A percentile compares a stretch with the other conserved stretches of the same genome.
phyloP scores from a whole-genome alignment of 345 rosid genomes.

The Heritiera fomes region DNA sequence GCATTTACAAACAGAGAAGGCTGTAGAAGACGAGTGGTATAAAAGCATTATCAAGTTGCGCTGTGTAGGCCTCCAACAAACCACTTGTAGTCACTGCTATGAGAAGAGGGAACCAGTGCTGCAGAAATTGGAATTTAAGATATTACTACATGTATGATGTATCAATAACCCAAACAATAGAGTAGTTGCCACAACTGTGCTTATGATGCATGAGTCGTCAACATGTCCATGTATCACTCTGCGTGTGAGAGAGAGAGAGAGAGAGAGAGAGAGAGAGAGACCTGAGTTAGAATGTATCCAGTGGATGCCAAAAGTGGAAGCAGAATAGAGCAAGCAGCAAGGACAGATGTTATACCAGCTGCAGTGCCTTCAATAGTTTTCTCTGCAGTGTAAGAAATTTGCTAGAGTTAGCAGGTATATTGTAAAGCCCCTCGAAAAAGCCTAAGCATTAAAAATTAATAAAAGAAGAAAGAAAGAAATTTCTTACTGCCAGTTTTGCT shows the following conservation, averaged over 20 bases:
- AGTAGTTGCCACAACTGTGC: not conserved
- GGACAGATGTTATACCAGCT: constrained; percentile 86
- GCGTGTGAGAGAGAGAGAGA: not conserved
- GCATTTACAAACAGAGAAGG: constrained; percentile 74
- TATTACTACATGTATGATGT: not conserved
- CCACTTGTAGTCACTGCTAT: constrained; percentile 77
- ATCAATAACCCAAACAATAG: not conserved
- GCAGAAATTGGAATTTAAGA: constrained; percentile 33
- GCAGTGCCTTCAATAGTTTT: constrained; percentile 95
- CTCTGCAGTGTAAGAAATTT: constrained; percentile 45
- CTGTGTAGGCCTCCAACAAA: constrained; percentile 90
- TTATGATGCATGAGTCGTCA: not conserved
- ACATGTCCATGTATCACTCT: no score
- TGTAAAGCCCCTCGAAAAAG: not conserved
- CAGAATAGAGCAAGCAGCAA: constrained; percentile 73
- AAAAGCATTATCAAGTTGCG: constrained; percentile 93
- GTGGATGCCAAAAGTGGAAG: constrained; percentile 85
- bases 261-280: constrained; percentile 30
- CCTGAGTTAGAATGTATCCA: constrained; percentile 74
- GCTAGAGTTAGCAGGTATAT: constrained; percentile 21
- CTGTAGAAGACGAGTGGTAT: constrained; percentile 93
- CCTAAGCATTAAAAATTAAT: not conserved
- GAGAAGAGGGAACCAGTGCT: constrained; percentile 86
- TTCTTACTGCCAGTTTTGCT: constrained; percentile 85
- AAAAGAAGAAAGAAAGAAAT: not conserved